Percentiles rank a stretch among this genome's conserved stretches.
Conservation (phyloP, 495 filamentous ascomycete species). For the Chaetomidium leptoderma region DNA sequence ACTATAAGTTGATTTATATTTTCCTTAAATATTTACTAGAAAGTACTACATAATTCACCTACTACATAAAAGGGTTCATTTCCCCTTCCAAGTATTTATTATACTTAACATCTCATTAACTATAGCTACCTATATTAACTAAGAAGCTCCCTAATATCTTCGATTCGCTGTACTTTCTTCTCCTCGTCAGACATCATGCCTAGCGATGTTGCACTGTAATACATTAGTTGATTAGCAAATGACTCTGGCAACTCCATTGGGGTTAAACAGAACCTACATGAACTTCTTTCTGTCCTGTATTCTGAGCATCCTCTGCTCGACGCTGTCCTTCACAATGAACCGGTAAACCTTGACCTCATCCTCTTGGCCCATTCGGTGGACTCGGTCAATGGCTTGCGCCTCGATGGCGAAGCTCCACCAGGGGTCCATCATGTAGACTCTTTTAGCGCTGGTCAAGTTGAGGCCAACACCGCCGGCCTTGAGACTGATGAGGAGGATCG, state of each 20-base stretch:
- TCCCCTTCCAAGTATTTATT: too few species aligned
- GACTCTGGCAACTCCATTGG: background rate
- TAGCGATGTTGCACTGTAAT: slow-evolving; percentile 73
- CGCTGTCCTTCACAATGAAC: slow-evolving; percentile 84
- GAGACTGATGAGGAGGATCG: slow-evolving; percentile 76
- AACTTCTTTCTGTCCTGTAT: slow-evolving; percentile 96
- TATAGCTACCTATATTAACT: slow-evolving; percentile 49
- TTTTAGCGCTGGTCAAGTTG: slow-evolving; percentile 81
- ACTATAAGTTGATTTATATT: too few species aligned
- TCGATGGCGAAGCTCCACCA: slow-evolving; percentile 99
- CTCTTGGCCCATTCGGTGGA: slow-evolving; percentile 97
- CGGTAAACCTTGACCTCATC: slow-evolving; percentile 78
- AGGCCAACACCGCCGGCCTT: slow-evolving; percentile 90
- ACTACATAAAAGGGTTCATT: too few species aligned
- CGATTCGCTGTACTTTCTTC: slow-evolving; percentile 81
- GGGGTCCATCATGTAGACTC: slow-evolving; percentile 98
- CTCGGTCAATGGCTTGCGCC: slow-evolving; percentile 94
- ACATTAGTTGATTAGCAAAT: slow-evolving; percentile 8
- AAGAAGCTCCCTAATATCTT: slow-evolving; percentile 90
- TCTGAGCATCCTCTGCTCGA: slow-evolving; percentile 90
- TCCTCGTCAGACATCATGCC: slow-evolving; percentile 94
- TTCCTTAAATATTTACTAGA: too few species aligned
- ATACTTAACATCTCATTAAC: background rate
- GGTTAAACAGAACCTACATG: slow-evolving; percentile 55
- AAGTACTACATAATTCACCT: too few species aligned